Evolutionary conservation across 306 rosid species (phyloP).

Genomic region (Cucurbita pepo): DNA sequence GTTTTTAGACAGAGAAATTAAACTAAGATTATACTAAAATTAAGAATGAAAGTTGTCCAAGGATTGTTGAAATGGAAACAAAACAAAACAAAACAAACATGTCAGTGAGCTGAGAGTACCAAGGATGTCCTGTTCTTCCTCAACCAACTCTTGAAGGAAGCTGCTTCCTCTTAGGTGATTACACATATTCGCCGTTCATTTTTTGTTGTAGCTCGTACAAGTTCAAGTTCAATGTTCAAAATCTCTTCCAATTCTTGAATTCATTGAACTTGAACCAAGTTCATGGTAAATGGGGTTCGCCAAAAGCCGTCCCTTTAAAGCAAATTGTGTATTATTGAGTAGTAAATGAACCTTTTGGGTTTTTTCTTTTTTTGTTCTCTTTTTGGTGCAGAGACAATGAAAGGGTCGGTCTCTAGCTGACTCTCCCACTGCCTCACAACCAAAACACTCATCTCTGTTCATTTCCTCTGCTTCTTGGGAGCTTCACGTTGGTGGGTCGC

Average conservation of each 20-base stretch:
- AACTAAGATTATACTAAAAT: too few species aligned
- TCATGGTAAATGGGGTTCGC: not conserved
- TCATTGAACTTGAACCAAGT: not conserved
- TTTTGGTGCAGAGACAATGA: not conserved
- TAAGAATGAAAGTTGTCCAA: too few species aligned
- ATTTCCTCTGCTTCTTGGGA: not conserved
- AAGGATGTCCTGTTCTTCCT: too few species aligned
- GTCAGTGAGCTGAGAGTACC: too few species aligned
- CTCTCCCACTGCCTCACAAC: not conserved
- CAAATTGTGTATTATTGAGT: not conserved
- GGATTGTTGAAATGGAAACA: too few species aligned
- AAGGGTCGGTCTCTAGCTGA: conserved; percentile 5
- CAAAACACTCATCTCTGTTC: not conserved
- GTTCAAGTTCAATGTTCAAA: too few species aligned
- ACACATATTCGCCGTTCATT: too few species aligned
- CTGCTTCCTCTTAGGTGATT: too few species aligned
- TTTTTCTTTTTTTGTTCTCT: not conserved
- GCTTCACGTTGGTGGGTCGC: not conserved
- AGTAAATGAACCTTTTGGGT: not conserved
- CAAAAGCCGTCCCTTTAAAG: not conserved
- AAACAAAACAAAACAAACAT: too few species aligned
- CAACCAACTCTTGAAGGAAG: too few species aligned
- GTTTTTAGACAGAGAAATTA: too few species aligned
- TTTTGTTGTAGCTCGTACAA: too few species aligned
- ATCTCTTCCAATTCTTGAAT: not conserved